Percentiles rank a stretch among this genome's conserved stretches.
These are phyloP conservation scores for Penicillium soppii DNA, from an alignment of 495 filamentous ascomycete species.

Conservation along the genomic window DNA sequence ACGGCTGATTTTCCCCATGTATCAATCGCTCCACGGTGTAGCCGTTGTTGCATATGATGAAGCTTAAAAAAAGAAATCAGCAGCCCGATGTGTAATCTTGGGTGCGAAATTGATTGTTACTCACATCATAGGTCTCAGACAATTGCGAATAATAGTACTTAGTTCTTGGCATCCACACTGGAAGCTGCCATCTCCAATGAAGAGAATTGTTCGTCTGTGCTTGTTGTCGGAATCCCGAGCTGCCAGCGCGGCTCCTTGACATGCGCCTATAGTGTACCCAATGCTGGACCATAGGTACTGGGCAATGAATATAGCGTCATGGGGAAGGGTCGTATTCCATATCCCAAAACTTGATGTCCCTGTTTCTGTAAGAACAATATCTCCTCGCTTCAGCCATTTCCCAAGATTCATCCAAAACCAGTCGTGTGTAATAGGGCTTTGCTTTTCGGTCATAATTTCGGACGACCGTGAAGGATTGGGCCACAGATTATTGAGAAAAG, in stretches of 20 bases:
- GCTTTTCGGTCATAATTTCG: neutral
- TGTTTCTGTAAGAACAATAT: neutral
- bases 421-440: neutral
- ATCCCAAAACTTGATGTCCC: neutral
- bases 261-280: neutral
- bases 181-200: slow-evolving; percentile 4
- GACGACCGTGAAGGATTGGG: neutral
- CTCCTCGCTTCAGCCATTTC: neutral
- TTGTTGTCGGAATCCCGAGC: neutral
- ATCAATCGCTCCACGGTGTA: neutral
- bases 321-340: neutral
- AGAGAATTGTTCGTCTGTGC: neutral
- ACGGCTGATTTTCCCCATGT: neutral
- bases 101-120: neutral
- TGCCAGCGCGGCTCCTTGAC: neutral
- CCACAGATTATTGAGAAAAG: neutral
- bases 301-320: neutral
- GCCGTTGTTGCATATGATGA: neutral
- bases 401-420: neutral
- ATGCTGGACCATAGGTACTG: neutral
- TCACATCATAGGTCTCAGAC: slow-evolving; percentile 1
- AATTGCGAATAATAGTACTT: neutral
- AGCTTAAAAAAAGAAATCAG: neutral
- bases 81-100: too few species aligned
- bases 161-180: neutral